These are phyloP conservation scores for Acacia melanoxylon DNA, from an alignment of 306 rosid species.

Conservation along the genomic window DNA sequence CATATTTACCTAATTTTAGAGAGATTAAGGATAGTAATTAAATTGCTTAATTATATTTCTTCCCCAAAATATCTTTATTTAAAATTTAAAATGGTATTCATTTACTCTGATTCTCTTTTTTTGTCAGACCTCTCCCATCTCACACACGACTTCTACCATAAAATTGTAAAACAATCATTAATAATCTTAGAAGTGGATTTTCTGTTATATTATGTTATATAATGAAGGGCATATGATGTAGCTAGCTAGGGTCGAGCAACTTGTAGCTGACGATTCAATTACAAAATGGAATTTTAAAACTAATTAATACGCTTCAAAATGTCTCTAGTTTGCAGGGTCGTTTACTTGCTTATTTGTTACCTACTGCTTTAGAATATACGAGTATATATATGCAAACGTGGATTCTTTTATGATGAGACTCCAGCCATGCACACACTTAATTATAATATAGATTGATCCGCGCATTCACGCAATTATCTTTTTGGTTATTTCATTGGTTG, in stretches of 20 bases:
- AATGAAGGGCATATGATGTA: background rate
- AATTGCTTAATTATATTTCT: too few species aligned
- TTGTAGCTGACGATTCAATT: background rate
- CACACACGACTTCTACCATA: too few species aligned
- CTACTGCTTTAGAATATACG: background rate
- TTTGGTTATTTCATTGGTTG: background rate
- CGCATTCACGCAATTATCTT: conserved; percentile 24
- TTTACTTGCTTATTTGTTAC: conserved; percentile 11
- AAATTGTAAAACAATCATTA: too few species aligned
- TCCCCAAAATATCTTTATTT: too few species aligned
- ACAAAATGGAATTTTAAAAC: background rate
- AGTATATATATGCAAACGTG: background rate
- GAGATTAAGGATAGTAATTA: too few species aligned
- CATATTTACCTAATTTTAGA: too few species aligned
- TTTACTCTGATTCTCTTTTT: too few species aligned
- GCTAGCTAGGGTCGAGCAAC: background rate
- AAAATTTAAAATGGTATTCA: too few species aligned
- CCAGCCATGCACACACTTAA: background rate
- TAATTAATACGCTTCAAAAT: background rate
- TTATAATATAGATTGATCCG: conserved; percentile 20
- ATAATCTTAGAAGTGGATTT: too few species aligned
- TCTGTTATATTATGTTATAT: background rate
- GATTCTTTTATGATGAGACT: background rate
- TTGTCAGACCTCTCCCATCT: too few species aligned
- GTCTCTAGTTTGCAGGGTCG: background rate